A percentile compares a stretch with the other conserved stretches of the same genome.
These are phyloP conservation scores for Globisporangium spinosum DNA, from an alignment of 352 stramenopile genomes.

Conservation along the genomic window DNA sequence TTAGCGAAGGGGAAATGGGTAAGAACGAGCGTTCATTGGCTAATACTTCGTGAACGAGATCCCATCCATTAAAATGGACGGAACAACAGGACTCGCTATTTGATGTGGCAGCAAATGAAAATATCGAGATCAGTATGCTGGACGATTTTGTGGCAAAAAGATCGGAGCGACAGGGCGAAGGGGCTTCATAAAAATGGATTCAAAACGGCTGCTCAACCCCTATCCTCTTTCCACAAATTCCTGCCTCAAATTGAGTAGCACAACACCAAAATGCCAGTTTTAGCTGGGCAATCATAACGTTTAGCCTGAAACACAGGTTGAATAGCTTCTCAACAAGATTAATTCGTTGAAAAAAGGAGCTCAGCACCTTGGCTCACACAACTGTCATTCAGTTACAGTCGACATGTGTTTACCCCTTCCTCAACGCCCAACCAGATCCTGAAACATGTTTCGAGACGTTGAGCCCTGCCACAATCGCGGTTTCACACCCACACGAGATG, in stretches of 20 bases:
- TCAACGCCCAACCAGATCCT: no score
- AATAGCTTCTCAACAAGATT: neutral
- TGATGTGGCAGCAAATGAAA: neutral
- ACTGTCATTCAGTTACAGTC: no score
- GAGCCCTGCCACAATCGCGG: no score
- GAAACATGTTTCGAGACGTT: no score
- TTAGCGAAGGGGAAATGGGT: neutral
- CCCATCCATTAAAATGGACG: neutral
- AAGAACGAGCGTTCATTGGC: neutral
- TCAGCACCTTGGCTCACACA: no score
- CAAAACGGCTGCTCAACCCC: neutral
- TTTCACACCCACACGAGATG: neutral
- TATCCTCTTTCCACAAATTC: neutral
- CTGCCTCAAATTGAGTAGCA: neutral
- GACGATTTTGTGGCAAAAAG: neutral
- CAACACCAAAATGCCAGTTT: neutral
- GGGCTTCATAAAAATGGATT: conserved; percentile 53
- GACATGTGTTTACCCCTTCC: no score
- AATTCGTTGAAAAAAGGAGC: no score
- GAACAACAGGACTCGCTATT: neutral
- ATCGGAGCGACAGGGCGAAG: conserved; percentile 22
- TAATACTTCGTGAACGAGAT: neutral
- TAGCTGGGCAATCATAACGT: neutral
- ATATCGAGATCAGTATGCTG: neutral
- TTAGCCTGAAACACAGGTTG: neutral